Evolutionary conservation across 768 basidiomycete species (phyloP), one percentile per base, ranked within the genome.

Genomic region (Termitomyces sp.): DNA sequence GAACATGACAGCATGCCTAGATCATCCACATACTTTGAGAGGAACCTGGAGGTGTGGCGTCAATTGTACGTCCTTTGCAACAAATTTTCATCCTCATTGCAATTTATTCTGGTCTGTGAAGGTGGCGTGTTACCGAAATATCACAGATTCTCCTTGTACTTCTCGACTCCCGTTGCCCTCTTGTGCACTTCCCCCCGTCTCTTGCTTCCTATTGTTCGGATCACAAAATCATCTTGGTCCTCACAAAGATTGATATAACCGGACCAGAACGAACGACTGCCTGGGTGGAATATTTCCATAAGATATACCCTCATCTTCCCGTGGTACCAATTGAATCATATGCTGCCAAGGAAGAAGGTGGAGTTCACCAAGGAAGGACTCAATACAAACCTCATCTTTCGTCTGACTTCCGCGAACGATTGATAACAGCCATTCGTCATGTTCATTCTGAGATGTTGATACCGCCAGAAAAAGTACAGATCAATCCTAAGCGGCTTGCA

Each of bases 111-210:
- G 43, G 41, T n/a, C 52, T 7, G 16, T 28, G 5, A 65, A 93
- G 90, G 65, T 98, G 96, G 96, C 84, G 96, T 40, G 95, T 97
- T 23, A 86, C 88, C 6, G 96, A 98, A 73, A 88, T 91, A 28
- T 92, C 92, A 0, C 84, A 94, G 65, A 91, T 98, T 63, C 77
- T 98, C 20, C 83, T 97, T 51, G 80, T 96, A 52, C 82, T 98
- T 46, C 79, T 96, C 36, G 95, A 97, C 71, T 89, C 91, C 16
- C 88, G 96, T 43, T 95, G 92, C 68, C 95, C 96, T 0, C 81
- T 86, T 0, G 73, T 97, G 3, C 95, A 97, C 71, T 88, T 86
- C 65, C 94, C 95, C 1, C 82, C 88, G 1, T 92, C 93, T 0
- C 82, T 98, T 43, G 73, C 82, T 16, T 61, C 75, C 4, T 89